Evolutionary conservation across 352 stramenopile genomes (phyloP).

Genomic region (Proteromonas lacertae): DNA sequence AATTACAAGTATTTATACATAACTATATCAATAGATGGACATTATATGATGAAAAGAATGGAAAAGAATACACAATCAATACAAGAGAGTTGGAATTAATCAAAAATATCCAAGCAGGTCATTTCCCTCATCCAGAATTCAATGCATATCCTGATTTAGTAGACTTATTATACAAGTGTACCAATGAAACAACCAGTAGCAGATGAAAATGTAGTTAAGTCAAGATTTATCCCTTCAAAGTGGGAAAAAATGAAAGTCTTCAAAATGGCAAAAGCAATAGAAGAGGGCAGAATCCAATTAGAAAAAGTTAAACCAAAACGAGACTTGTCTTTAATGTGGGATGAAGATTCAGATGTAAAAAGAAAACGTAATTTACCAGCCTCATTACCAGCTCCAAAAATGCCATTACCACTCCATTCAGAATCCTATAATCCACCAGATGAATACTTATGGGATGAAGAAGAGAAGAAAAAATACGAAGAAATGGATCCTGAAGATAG

Average conservation of each 20-base stretch:
- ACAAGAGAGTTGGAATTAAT: slow-evolving; percentile 88
- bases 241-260: slow-evolving; percentile 87
- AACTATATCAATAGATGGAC: slow-evolving; percentile 66
- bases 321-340: slow-evolving; percentile 23
- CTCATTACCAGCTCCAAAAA: slow-evolving; percentile 83
- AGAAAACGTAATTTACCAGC: slow-evolving; percentile 26
- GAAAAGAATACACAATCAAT: slow-evolving; percentile 73
- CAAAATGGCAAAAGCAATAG: slow-evolving; percentile 76
- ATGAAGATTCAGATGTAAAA: slow-evolving; percentile 9
- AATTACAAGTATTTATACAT: slow-evolving; percentile 18
- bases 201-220: slow-evolving; percentile 28
- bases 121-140: slow-evolving; percentile 30
- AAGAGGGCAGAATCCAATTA: slow-evolving; percentile 63
- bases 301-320: not conserved
- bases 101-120: slow-evolving; percentile 55
- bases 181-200: slow-evolving; percentile 17
- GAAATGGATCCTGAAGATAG: slow-evolving; percentile 69
- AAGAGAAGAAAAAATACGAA: slow-evolving; percentile 74
- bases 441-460: slow-evolving; percentile 84
- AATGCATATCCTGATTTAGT: slow-evolving; percentile 22
- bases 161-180: slow-evolving; percentile 21
- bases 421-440: slow-evolving; percentile 94
- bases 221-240: slow-evolving; percentile 68
- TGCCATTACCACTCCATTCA: slow-evolving; percentile 74
- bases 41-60: slow-evolving; percentile 94